Evolutionary conservation across 768 basidiomycete genomes (phyloP).

Genomic region (Lactifluus volemus): DNA sequence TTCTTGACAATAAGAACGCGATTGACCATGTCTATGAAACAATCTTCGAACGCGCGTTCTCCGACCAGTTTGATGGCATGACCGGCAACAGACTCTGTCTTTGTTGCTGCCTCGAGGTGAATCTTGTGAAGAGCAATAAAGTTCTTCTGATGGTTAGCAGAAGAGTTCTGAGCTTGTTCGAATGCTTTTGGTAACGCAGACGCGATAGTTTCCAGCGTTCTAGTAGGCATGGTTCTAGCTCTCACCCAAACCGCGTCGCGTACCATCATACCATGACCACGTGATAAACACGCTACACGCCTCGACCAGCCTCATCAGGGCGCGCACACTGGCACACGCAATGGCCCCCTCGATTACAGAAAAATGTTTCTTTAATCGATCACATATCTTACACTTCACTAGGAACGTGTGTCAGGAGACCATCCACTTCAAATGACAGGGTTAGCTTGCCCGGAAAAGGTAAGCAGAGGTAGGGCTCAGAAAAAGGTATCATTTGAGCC

Average conservation of each 20-base stretch:
- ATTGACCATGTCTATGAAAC: slow-evolving; percentile 50
- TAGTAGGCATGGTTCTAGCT: slow-evolving; percentile 2
- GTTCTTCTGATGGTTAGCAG: slow-evolving; percentile 87
- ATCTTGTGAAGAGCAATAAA: slow-evolving; percentile 73
- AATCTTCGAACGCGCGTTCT: slow-evolving; percentile 66
- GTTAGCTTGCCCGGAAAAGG: slow-evolving; percentile 9
- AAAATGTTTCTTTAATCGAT: not conserved
- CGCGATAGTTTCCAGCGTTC: slow-evolving; percentile 26
- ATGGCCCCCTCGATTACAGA: not conserved
- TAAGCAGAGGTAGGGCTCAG: slow-evolving; percentile 8
- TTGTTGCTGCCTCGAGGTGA: slow-evolving; percentile 52
- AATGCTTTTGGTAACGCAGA: slow-evolving; percentile 55
- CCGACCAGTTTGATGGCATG: slow-evolving; percentile 52
- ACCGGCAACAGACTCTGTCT: slow-evolving; percentile 43
- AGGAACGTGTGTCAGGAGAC: slow-evolving; percentile 6
- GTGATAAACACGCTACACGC: not conserved
- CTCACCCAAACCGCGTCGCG: not conserved
- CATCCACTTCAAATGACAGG: not conserved
- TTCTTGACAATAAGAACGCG: slow-evolving; percentile 70
- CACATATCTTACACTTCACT: not conserved
- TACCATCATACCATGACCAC: not conserved
- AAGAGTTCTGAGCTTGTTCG: slow-evolving; percentile 64
- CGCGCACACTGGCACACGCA: too few species aligned
- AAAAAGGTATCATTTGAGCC: slow-evolving; percentile 10
- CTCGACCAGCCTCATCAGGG: not conserved